These are phyloP conservation scores for Aschersonia sp. DNA, from an alignment of 2,329 filamentous ascomycete species.

Conservation along the genomic window DNA sequence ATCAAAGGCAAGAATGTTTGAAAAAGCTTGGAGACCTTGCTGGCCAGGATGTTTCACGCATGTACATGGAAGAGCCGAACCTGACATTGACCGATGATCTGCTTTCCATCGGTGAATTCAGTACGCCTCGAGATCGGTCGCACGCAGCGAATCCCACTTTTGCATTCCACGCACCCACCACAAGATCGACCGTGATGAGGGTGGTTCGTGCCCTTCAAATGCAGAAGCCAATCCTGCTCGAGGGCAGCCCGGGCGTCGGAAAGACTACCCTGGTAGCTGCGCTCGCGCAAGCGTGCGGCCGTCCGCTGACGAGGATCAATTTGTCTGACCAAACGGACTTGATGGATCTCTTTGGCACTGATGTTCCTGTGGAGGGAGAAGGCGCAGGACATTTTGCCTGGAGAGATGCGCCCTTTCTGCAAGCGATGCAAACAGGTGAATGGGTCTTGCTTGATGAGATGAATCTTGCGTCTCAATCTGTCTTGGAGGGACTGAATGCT, in stretches of 20 bases:
- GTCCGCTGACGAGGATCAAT: constrained; percentile 83
- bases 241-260: constrained; percentile 94
- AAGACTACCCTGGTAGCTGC: constrained; percentile 91
- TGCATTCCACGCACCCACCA: constrained; percentile 80
- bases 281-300: constrained; percentile 64
- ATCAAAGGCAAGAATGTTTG: constrained; percentile 61
- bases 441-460: constrained; percentile 98
- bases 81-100: constrained; percentile 35
- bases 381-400: constrained; percentile 84
- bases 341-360: constrained; percentile 93
- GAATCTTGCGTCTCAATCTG: constrained; percentile 94
- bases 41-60: constrained; percentile 39
- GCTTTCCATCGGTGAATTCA: constrained; percentile 62
- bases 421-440: constrained; percentile 90
- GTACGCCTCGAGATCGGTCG: constrained; percentile 37
- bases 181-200: constrained; percentile 77
- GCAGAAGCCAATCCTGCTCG: constrained; percentile 79
- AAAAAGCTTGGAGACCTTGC: constrained; percentile 56
- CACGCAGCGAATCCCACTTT: constrained; percentile 18
- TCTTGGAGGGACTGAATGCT: constrained; percentile 89
- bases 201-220: constrained; percentile 81
- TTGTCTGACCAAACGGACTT: constrained; percentile 95
- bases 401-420: constrained; percentile 88
- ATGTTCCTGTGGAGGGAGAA: constrained; percentile 88
- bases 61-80: constrained; percentile 50